Base-by-base conservation (phyloP, 1,284 basidiomycete genomes). In the Pholiota adiposa region DNA sequence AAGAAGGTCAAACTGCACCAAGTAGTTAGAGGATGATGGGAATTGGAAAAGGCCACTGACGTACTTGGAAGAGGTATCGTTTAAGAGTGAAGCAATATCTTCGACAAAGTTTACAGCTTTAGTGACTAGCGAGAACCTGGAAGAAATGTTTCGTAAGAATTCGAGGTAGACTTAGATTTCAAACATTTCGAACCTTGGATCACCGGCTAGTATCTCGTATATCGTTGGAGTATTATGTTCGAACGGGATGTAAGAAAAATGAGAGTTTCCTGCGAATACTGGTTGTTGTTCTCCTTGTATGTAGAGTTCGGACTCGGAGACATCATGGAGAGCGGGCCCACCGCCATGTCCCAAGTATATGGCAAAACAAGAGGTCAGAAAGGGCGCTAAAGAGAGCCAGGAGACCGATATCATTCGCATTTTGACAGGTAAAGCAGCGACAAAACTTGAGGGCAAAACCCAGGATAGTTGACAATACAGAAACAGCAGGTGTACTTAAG, bases 1-100 rank as follows among this genome's bases (percentile, higher is more conserved):
- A 86, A 86, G 69, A 85, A 83, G 0, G 84, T 85, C 36, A 85
- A 61, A 29, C 84, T 86, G 52, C 9, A 12, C 12, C 11, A 51
- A 43, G 4, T 8, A 23, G 19, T 12, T n/a, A 19, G 27, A 34
- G 36, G 48, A 54, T 38, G 14, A 38, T 29, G 14, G 38, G 23
- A 16, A 27, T 19, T 9, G n/a, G n/a, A 34, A 59, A 18, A 57
- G 12, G 31, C 7, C 29, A 16, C 38, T 5, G 23, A 57, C 75
- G 41, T 62, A 78, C 81, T 72, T 68, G 14, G 70, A 65, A 21
- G 77, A 72, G 29, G 79, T 69, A 60, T 82, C 75, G 55, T 81
- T 79, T 21, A 84, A 71, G 29, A 80, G 55, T n/a, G 67, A 63
- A 9, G 74, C 74, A 46, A 78, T 72, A 29, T 77, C 77, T 41